Percentiles rank a stretch among this genome's conserved stretches.
Conservation (phyloP, 805 yeast genomes). For the Scheffersomyces coipomensis region DNA sequence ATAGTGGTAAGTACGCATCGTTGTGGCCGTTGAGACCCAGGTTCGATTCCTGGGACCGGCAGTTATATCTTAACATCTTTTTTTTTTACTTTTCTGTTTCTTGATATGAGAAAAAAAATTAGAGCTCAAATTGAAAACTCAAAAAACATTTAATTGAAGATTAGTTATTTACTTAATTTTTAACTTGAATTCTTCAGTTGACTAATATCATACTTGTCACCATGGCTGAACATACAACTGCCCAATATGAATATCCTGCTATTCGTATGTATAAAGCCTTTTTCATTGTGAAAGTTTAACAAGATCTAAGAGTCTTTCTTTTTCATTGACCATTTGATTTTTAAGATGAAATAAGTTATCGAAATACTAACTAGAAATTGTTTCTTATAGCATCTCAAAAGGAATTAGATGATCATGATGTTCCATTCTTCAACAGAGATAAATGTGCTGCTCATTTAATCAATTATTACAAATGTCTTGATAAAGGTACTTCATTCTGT, state of each 20-base stretch:
- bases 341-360: too few species aligned
- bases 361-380: conserved; percentile 5
- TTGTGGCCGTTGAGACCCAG: conserved; percentile 50
- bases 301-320: too few species aligned
- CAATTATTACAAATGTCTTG: conserved; percentile 41
- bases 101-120: too few species aligned
- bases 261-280: conserved; percentile 16
- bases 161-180: too few species aligned
- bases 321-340: too few species aligned
- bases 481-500: conserved; percentile 43
- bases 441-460: conserved; percentile 43
- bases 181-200: too few species aligned
- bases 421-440: conserved; percentile 45
- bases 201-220: too few species aligned
- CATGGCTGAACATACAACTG: conserved; percentile 4
- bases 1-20: conserved; percentile 49
- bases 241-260: conserved; percentile 17
- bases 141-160: too few species aligned
- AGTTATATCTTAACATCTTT: conserved; percentile 7
- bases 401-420: conserved; percentile 40
- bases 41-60: conserved; percentile 53
- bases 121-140: too few species aligned
- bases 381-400: conserved; percentile 16
- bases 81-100: not conserved
- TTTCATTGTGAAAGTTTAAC: too few species aligned